Conservation (phyloP, 805 yeast genomes). For the Zygotorulaspora chibaensis region DNA sequence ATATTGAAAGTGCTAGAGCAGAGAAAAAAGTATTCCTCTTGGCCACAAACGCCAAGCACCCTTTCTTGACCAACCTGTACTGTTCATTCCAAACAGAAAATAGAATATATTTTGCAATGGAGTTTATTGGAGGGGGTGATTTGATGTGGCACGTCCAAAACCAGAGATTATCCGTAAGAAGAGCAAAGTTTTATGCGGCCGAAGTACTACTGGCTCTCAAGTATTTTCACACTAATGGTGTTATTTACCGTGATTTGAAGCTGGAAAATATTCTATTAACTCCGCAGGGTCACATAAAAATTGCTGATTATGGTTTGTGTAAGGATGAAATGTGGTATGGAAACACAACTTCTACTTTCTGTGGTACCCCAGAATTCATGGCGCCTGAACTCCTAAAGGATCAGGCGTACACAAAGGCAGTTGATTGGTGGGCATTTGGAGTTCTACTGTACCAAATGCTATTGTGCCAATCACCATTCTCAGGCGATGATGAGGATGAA, state of each 20-base stretch:
- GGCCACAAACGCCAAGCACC: slow-evolving; percentile 86
- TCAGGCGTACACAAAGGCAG: slow-evolving; percentile 87
- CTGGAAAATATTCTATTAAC: slow-evolving; percentile 89
- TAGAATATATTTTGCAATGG: slow-evolving; percentile 97
- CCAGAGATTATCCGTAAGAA: slow-evolving; percentile 75
- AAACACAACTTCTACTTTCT: slow-evolving; percentile 85
- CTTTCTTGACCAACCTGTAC: slow-evolving; percentile 83
- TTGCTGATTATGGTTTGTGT: slow-evolving; percentile 97
- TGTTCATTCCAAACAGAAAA: slow-evolving; percentile 98
- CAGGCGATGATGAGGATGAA: slow-evolving; percentile 96
- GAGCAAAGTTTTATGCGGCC: slow-evolving; percentile 97
- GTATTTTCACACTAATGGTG: slow-evolving; percentile 92
- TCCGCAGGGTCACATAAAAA: slow-evolving; percentile 87
- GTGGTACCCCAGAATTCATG: slow-evolving; percentile 99
- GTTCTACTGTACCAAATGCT: slow-evolving; percentile 94
- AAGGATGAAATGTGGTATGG: slow-evolving; percentile 88
- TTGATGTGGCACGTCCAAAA: slow-evolving; percentile 99
- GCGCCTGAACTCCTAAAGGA: slow-evolving; percentile 97
- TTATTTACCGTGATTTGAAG: slow-evolving; percentile 93
- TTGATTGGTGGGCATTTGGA: slow-evolving; percentile 99
- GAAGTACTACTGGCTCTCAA: slow-evolving; percentile 89
- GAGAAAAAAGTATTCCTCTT: slow-evolving; percentile 85
- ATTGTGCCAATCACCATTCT: slow-evolving; percentile 92
- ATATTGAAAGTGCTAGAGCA: slow-evolving; percentile 89
- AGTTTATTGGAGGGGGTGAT: slow-evolving; percentile 96